phyloP scores from a whole-genome alignment of 306 rosid species.

The Fragaria vesca region DNA sequence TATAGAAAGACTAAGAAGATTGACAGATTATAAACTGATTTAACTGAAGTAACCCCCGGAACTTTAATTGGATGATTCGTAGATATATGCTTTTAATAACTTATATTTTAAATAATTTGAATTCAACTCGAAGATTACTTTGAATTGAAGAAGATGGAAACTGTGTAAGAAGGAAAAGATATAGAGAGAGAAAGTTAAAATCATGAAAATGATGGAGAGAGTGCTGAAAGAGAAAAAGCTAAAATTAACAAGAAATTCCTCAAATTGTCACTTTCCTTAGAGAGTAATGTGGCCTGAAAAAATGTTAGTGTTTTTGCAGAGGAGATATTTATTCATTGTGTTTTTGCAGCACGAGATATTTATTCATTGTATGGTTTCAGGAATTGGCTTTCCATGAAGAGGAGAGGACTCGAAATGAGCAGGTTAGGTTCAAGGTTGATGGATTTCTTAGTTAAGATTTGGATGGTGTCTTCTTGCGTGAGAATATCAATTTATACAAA shows the following conservation, averaged over 20 bases:
- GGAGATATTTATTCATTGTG: neutral
- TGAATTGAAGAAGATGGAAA: neutral
- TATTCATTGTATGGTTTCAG: slow-evolving; percentile 42
- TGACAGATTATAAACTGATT: neutral
- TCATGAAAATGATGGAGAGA: neutral
- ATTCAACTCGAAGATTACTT: neutral
- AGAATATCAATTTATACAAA: neutral
- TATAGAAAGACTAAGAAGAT: neutral
- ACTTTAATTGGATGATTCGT: neutral
- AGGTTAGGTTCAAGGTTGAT: slow-evolving; percentile 47
- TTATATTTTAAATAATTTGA: neutral
- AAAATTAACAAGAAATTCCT: neutral
- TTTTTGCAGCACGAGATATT: slow-evolving; percentile 19
- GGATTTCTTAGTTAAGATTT: neutral
- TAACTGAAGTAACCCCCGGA: neutral
- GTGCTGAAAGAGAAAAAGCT: neutral
- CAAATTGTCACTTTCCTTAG: neutral
- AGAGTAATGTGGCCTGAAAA: neutral
- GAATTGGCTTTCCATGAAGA: slow-evolving; percentile 93
- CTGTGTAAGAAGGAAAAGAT: neutral
- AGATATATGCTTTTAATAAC: neutral
- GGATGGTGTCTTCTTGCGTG: neutral
- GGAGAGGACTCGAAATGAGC: slow-evolving; percentile 89
- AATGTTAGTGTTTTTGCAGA: neutral
- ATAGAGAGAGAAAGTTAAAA: neutral